Evolutionary conservation across 2,329 filamentous ascomycete species (phyloP), one percentile per base, ranked within the genome.

Genomic region (Arthrobotrys conoides): DNA sequence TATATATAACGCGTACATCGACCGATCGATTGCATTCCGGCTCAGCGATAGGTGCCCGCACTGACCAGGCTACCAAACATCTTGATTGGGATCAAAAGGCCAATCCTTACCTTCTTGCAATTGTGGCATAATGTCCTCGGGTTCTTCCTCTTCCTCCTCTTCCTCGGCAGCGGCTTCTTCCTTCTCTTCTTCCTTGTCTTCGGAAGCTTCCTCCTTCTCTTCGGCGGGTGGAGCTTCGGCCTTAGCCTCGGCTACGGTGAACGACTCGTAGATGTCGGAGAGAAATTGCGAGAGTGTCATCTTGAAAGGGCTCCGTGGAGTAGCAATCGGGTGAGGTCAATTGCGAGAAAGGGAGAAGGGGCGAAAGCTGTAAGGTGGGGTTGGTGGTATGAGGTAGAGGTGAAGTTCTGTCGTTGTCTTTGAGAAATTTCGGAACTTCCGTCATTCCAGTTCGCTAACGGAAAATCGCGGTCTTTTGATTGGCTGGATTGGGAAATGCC

Each of bases 51-150:
- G 18, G 48, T n/a, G 53, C 24, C 3, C 18, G 41, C 36, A 46
- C n/a, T 46, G 49, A 16, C 53, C 27, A 44, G n/a, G 57, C 20
- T 16, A 22, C 51, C 46, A n/a, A 33, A 57, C 41, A 44, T 20
- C 61, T 33, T 18, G 20, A 30, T 44, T 30, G 22, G 46, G 14
- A 30, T 16, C n/a, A 10, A 59, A 48, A 55, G 20, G 5, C 44
- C 10, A 53, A 55, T 10, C 91, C 93, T 88, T 86, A 98, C 96
- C 94, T 90, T 97, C 93, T 87, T 97, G 92, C 80, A 98, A 86
- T 85, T 90, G 89, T 80, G 94, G 93, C 89, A 97, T 96, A 82
- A 91, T 90, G 85, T 98, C 95, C 82, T 91, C 90, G 80, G 89
- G 87, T 87, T 96, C 93, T 81, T 94, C 92, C 80, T 93, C 91